Evolutionary conservation across 2,329 filamentous ascomycete species (phyloP), one percentile per base, ranked within the genome.

Genomic region (Blumeriella jaapii): DNA sequence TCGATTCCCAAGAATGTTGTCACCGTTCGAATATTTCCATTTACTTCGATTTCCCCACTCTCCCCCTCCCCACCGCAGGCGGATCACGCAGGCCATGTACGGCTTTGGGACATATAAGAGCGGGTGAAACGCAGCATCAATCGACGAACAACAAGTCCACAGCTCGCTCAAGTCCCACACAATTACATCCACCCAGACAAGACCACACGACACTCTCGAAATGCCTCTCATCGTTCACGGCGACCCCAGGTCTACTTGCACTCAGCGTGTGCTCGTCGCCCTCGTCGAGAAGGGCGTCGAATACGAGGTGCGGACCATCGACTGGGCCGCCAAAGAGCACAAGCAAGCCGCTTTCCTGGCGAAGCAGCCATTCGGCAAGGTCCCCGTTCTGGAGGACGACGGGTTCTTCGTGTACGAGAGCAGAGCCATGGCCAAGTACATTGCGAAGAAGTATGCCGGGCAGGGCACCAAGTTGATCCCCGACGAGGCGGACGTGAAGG

Each of bases 211-310:
- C 32, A 32, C 22, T 26, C 30, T 2, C 38, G 50, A 38, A 30
- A 59, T 58, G 55, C 44, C 41, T 33, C 40, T 59, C 41, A 55
- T 55, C 39, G 31, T 59, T 26, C 42, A 58, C 40, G 55, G 57
- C 11, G 37, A 41, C 15, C 16, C 35, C 10, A 17, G 31, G 16
- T 52, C 55, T 25, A 50, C 44, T 26, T 58, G 55, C 45, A 41
- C 41, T 5, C 42, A 39, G 14, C 51, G 54, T 16, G 52, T 59
- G 10, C 43, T 49, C 31, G 38, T 44, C 24, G 42, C 42, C 10
- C 47, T 59, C 16, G 30, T 40, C 4, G 56, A 59, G 38, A 55
- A 56, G 34, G 46, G 44, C 0, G 31, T 59, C 11, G 47, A 51
- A 11, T 50, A 40, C 22, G 51, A 59, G 29, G 26, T 57, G 9